These are phyloP conservation scores for Pleurostoma richardsiae DNA, from an alignment of 2,329 filamentous ascomycete species.

Conservation along the genomic window DNA sequence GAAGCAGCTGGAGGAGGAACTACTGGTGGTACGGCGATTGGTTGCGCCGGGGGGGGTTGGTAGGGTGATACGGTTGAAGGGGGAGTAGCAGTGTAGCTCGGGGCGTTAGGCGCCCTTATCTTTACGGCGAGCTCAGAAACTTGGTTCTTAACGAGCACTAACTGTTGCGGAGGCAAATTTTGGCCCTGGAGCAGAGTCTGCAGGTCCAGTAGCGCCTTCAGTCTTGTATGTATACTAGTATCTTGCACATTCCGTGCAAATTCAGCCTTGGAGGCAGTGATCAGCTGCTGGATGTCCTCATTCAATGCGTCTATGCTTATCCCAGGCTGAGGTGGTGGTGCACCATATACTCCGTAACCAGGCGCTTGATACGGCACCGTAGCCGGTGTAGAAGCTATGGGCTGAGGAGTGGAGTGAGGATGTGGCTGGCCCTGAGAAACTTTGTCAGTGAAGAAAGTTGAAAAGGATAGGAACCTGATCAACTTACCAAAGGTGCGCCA, in stretches of 20 bases:
- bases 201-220: constrained; percentile 81
- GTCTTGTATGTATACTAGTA: constrained; percentile 67
- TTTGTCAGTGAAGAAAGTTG: constrained; percentile 7
- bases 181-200: constrained; percentile 75
- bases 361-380: constrained; percentile 36
- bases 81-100: constrained; percentile 21
- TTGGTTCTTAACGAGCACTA: constrained; percentile 80
- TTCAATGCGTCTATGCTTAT: constrained; percentile 71
- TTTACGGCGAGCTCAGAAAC: constrained; percentile 71
- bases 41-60: constrained; percentile 23
- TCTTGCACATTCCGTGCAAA: constrained; percentile 75
- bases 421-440: constrained; percentile 15
- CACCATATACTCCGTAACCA: constrained; percentile 30
- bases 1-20: constrained; percentile 22
- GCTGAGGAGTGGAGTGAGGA: constrained; percentile 24
- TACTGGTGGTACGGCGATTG: constrained; percentile 22
- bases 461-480: not conserved
- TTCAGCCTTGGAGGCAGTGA: constrained; percentile 66
- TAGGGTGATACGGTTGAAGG: constrained; percentile 24
- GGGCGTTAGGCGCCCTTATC: constrained; percentile 43
- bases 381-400: constrained; percentile 27
- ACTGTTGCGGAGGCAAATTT: constrained; percentile 72
- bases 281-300: constrained; percentile 75
- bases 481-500: constrained; percentile 11
- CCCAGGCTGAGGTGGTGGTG: constrained; percentile 30